phyloP scores from a whole-genome alignment of 371 early-diverging fungal genomes.

The Mortierella sp. region DNA sequence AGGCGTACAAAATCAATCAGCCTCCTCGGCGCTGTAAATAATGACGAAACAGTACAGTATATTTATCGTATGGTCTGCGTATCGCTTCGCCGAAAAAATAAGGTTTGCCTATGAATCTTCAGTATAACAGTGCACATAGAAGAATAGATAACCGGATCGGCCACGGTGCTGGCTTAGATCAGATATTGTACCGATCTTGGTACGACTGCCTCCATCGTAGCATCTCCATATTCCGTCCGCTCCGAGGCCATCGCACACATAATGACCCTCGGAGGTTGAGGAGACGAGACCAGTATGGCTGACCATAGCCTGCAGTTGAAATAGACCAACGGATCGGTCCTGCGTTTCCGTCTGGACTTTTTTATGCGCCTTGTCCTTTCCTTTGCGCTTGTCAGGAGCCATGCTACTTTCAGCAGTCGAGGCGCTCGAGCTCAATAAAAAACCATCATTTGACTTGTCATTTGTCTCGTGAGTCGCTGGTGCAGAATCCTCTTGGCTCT shows the following conservation, averaged over 20 bases:
- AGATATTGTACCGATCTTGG: constrained; percentile 27
- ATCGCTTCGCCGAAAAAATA: not conserved
- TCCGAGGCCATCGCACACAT: constrained; percentile 42
- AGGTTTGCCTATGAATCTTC: not conserved
- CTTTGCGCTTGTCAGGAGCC: not conserved
- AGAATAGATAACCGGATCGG: constrained; percentile 44
- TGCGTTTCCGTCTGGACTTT: constrained; percentile 1
- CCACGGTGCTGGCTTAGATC: constrained; percentile 32
- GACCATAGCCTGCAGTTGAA: constrained; percentile 30
- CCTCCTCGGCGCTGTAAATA: too few relatives aligned
- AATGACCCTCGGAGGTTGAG: constrained; percentile 25
- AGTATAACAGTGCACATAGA: constrained; percentile 36
- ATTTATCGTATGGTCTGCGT: not conserved
- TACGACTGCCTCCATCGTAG: constrained; percentile 22
- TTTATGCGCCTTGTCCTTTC: constrained; percentile 27
- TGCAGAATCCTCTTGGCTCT: constrained; percentile 2
- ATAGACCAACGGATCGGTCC: constrained; percentile 15
- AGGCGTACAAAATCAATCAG: not conserved
- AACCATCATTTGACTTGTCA: not conserved
- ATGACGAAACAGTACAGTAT: not conserved
- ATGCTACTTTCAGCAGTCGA: not conserved
- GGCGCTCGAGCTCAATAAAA: not conserved
- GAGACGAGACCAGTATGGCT: constrained; percentile 36
- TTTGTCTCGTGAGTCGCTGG: not conserved
- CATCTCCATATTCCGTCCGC: constrained; percentile 43